Percentiles rank a stretch among this genome's conserved stretches.
Conservation (phyloP, 306 rosid species). For the Cyclanthera cordifolia region DNA sequence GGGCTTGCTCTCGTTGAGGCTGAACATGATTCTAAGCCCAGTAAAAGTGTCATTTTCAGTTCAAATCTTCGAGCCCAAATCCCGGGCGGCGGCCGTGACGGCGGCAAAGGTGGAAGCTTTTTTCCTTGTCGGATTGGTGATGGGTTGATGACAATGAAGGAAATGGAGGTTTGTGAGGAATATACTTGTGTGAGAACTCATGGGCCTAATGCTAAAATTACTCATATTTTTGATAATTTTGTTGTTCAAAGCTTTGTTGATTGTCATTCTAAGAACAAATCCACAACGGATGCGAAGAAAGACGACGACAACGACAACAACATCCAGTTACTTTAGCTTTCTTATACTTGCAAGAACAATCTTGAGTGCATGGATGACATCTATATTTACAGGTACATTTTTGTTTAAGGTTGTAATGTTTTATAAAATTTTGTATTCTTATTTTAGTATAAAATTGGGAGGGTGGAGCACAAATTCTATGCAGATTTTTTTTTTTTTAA, state of each 20-base stretch:
- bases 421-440: too few species aligned
- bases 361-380: constrained; percentile 70
- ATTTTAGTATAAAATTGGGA: too few species aligned
- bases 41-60: constrained; percentile 35
- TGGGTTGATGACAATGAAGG: constrained; percentile 32
- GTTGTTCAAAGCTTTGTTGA: constrained; percentile 32
- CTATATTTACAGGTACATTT: constrained; percentile 83
- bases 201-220: constrained; percentile 67
- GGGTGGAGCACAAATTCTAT: too few species aligned
- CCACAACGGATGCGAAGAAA: neutral
- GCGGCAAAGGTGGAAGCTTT: too few species aligned
- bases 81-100: constrained; percentile 24
- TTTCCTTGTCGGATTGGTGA: too few species aligned
- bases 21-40: constrained; percentile 6
- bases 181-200: constrained; percentile 72
- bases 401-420: neutral
- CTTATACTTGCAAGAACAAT: constrained; percentile 63
- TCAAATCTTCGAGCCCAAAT: constrained; percentile 50
- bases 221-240: constrained; percentile 70
- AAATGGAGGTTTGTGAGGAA: constrained; percentile 72
- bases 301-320: neutral
- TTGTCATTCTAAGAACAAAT: constrained; percentile 15
- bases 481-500: too few species aligned
- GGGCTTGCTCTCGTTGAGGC: constrained; percentile 59
- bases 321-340: constrained; percentile 43